A percentile compares a stretch with the other conserved stretches of the same genome.
Conservation (phyloP, 2,329 filamentous ascomycete species). For the Arthrobotrys pseudoclavata region DNA sequence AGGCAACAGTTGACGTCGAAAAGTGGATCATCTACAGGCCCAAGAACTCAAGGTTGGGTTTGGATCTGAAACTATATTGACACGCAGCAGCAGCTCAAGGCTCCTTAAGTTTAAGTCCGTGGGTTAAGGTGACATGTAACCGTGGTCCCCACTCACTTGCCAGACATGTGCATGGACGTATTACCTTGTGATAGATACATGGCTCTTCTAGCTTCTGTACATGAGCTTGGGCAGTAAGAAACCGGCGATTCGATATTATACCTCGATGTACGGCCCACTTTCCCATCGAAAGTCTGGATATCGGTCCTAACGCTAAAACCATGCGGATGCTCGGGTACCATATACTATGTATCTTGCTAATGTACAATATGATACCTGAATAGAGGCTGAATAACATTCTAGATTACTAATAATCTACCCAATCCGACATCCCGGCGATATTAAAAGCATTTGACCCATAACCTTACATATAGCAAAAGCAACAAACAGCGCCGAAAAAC, state of each 20-base stretch:
- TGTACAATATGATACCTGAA: slow-evolving; percentile 32
- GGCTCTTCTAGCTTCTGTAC: not conserved
- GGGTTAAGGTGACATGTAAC: slow-evolving; percentile 1
- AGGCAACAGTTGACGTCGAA: slow-evolving; percentile 25
- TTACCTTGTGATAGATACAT: not conserved
- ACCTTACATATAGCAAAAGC: slow-evolving; percentile 33
- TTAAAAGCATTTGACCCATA: slow-evolving; percentile 49
- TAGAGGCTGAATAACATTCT: slow-evolving; percentile 22
- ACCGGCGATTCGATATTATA: slow-evolving; percentile 24
- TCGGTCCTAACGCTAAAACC: not conserved
- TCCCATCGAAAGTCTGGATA: not conserved
- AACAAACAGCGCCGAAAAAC: slow-evolving; percentile 46
- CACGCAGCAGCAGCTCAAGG: not conserved
- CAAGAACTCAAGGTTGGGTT: not conserved
- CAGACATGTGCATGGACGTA: slow-evolving; percentile 18
- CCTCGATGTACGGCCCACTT: slow-evolving; percentile 5
- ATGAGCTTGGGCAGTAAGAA: not conserved
- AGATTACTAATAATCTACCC: slow-evolving; percentile 47
- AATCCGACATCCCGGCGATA: slow-evolving; percentile 38
- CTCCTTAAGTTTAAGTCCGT: slow-evolving; percentile 5
- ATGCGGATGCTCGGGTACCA: slow-evolving; percentile 15
- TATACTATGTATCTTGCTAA: slow-evolving; percentile 35
- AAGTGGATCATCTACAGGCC: slow-evolving; percentile 23
- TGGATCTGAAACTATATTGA: not conserved
- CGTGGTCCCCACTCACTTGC: slow-evolving; percentile 19